Conservation (phyloP, 2,329 filamentous ascomycete genomes). For the Diaporthe vaccinii region DNA sequence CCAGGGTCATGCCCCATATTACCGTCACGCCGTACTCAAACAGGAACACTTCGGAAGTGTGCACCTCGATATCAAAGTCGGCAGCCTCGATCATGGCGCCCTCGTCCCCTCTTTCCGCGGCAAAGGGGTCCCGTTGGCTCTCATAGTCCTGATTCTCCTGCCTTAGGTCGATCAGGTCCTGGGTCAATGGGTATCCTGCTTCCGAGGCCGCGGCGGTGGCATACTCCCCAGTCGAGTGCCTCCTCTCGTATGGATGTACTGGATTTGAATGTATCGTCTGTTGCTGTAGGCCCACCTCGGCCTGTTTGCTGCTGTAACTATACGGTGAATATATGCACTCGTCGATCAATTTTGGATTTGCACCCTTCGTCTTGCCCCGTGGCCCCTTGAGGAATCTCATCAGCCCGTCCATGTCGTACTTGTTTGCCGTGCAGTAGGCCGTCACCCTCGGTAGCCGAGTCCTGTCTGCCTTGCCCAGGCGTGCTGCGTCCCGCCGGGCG, state of each 20-base stretch:
- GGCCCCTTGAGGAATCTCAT: slow-evolving; percentile 90
- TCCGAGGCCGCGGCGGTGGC: slow-evolving; percentile 36
- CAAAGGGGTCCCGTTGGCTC: slow-evolving; percentile 50
- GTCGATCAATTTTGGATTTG: slow-evolving; percentile 92
- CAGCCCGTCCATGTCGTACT: slow-evolving; percentile 89
- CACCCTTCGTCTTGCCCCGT: slow-evolving; percentile 79
- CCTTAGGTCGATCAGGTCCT: slow-evolving; percentile 75
- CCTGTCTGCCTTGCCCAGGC: slow-evolving; percentile 92
- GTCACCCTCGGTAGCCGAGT: slow-evolving; percentile 90
- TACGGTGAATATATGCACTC: slow-evolving; percentile 98
- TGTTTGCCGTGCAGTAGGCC: slow-evolving; percentile 94
- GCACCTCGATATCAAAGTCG: slow-evolving; percentile 88
- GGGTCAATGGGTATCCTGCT: slow-evolving; percentile 66
- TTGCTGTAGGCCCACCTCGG: slow-evolving; percentile 43
- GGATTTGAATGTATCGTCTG: slow-evolving; percentile 54
- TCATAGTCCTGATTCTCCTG: slow-evolving; percentile 52
- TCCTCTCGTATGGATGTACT: slow-evolving; percentile 69
- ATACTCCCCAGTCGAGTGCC: slow-evolving; percentile 79
- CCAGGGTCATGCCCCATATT: slow-evolving; percentile 97
- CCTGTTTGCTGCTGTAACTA: slow-evolving; percentile 73
- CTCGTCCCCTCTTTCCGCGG: slow-evolving; percentile 47
- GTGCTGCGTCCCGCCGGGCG: slow-evolving; percentile 89
- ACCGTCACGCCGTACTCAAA: slow-evolving; percentile 99
- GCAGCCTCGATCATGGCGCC: slow-evolving; percentile 57
- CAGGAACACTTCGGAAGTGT: slow-evolving; percentile 94